A percentile compares a stretch with the other conserved stretches of the same genome.
Conservation (phyloP, 768 basidiomycete genomes). For the Russula sp. region DNA sequence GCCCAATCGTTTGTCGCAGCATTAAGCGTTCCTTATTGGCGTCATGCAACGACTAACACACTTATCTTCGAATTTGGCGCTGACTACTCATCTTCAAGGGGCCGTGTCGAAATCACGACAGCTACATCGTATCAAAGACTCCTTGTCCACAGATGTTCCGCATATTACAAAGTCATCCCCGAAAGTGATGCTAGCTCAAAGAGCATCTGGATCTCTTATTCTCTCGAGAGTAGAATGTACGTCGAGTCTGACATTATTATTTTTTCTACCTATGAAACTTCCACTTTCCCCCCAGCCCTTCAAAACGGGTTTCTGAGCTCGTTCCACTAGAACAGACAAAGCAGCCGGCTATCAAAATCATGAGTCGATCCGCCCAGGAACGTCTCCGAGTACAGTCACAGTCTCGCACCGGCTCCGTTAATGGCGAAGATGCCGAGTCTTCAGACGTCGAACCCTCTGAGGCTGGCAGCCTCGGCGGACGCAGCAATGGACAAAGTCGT, state of each 20-base stretch:
- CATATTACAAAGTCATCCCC: conserved; percentile 68
- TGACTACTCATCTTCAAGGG: conserved; percentile 31
- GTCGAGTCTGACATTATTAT: conserved; percentile 27
- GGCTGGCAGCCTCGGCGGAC: conserved; percentile 65
- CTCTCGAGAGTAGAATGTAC: conserved; percentile 69
- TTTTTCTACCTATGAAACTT: conserved; percentile 9
- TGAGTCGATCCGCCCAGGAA: conserved; percentile 58
- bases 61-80: conserved; percentile 1
- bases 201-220: conserved; percentile 48
- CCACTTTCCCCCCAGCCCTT: conserved; percentile 42
- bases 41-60: not conserved
- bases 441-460: conserved; percentile 79
- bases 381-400: conserved; percentile 48
- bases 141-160: conserved; percentile 78
- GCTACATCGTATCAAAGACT: conserved; percentile 77
- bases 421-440: conserved; percentile 67
- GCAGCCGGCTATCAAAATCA: conserved; percentile 82
- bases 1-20: not conserved
- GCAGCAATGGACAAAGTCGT: conserved; percentile 48
- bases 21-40: not conserved
- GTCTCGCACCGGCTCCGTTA: conserved; percentile 67
- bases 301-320: conserved; percentile 63
- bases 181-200: conserved; percentile 63
- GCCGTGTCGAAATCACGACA: conserved; percentile 59
- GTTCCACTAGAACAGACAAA: conserved; percentile 64